Conservation (phyloP, 495 filamentous ascomycete species). For the Thermochaetoides thermophila region DNA sequence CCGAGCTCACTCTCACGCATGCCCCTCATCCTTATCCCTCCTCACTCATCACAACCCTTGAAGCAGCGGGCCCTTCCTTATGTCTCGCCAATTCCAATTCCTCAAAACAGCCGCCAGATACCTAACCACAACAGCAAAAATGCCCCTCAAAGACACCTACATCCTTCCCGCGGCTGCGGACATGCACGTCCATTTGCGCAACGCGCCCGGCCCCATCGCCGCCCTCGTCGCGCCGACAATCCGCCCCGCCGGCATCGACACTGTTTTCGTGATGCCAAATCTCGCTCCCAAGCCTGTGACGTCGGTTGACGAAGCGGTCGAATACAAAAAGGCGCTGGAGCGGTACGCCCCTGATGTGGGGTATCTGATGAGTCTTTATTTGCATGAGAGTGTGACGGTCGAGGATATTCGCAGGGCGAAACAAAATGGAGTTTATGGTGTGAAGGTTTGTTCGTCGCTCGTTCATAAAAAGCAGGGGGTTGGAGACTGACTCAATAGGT, state of each 20-base stretch:
- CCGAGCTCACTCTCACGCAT: no score
- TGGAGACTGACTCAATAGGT: constrained; percentile 2
- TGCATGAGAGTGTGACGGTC: constrained; percentile 55
- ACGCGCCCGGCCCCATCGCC: constrained; percentile 56
- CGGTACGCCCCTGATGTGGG: constrained; percentile 56
- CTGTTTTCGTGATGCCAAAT: constrained; percentile 50
- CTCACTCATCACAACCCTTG: no score
- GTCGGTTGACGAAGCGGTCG: constrained; percentile 56
- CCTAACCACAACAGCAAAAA: constrained; percentile 9
- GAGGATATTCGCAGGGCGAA: constrained; percentile 63
- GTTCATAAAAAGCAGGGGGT: neutral
- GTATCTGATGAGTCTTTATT: constrained; percentile 83
- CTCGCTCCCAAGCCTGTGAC: constrained; percentile 50
- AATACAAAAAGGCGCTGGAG: constrained; percentile 54
- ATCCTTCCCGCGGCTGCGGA: constrained; percentile 56
- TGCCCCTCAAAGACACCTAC: constrained; percentile 29
- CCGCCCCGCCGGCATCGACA: constrained; percentile 53
- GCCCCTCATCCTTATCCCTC: no score
- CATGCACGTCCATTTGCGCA: constrained; percentile 53
- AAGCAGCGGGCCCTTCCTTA: no score
- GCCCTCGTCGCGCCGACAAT: constrained; percentile 67
- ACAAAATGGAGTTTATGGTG: constrained; percentile 44
- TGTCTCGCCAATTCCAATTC: no score
- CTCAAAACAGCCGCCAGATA: no score
- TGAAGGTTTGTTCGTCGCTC: constrained; percentile 30